Evolutionary conservation across 495 filamentous ascomycete genomes (phyloP).

Genomic region (Lasiosphaeriaceae sp.): DNA sequence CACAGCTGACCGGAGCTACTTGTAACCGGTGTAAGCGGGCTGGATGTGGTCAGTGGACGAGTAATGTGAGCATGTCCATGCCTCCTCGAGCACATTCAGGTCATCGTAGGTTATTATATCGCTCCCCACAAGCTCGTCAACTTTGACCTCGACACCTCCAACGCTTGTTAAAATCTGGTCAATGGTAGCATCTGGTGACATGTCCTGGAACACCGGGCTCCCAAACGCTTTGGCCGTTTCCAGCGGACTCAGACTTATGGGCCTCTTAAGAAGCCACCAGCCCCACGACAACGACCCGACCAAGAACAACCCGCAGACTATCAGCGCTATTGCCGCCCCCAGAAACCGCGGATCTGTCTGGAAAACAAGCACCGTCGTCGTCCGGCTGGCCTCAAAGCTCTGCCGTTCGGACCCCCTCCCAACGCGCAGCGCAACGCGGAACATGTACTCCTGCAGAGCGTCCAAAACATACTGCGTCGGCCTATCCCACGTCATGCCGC

Average conservation of each 20-base stretch:
- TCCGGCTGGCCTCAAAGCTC: background rate
- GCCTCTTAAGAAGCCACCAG: constrained; percentile 3
- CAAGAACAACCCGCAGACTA: background rate
- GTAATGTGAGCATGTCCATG: too few relatives aligned
- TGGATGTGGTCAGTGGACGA: too few relatives aligned
- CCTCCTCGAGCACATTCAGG: too few relatives aligned
- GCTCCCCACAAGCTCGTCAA: too few relatives aligned
- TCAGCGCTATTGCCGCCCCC: background rate
- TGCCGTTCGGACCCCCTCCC: background rate
- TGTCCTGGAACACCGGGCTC: background rate
- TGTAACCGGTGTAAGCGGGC: too few relatives aligned
- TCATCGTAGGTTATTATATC: too few relatives aligned
- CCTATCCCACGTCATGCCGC: background rate
- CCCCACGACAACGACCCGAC: constrained; percentile 4
- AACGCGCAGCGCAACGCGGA: background rate
- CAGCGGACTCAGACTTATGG: constrained; percentile 5
- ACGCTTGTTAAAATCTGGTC: background rate
- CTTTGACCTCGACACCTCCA: too few relatives aligned
- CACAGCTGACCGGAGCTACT: too few relatives aligned
- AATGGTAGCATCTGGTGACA: background rate
- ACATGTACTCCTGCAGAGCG: constrained; percentile 3
- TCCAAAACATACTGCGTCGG: constrained; percentile 7
- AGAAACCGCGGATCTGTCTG: background rate
- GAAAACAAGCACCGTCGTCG: background rate
- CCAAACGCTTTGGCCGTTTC: constrained; percentile 10